Evolutionary conservation across 768 basidiomycete genomes (phyloP), one percentile per base, ranked within the genome.

Genomic region (Suillus sp.): DNA sequence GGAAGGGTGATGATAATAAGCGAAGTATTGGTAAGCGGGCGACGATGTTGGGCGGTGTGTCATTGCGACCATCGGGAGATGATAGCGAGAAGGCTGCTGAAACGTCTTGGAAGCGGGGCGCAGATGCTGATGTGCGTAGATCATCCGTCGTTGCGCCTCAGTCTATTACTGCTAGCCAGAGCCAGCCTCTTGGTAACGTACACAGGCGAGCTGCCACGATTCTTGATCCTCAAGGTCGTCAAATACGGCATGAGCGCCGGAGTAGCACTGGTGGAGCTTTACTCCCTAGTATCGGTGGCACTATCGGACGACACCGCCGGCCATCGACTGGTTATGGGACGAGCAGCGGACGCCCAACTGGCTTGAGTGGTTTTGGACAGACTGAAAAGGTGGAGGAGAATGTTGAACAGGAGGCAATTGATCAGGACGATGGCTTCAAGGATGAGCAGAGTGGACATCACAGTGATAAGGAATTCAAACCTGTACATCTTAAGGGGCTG

Each of bases 401-500:
- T 68, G 79, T 78, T 16, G 86, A 83, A 64, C 79, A 77, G 64
- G 71, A 72, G 27, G 70, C 68, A n/a, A 68, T 65, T 8, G 71
- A 72, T 40, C 73, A 73, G 32, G 84, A 82, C 62, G 83, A 82
- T 62, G 75, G 73, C n/a, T 79, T 79, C 62, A 79, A 76, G 65
- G 80, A 84, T 51, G 82, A 83, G 65, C 78, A 80, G 59, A 84
- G 84, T 63, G 73, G 81, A n/a, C 78, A 83, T 67, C 76, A 78
- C 38, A 75, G 68, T 35, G 88, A 89, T 67, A 89, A 88, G 76
- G 91, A 93, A 62, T 90, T 93, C 71, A 99, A 98, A 79, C 93
- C 97, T 1, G 88, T 98, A 53, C 96, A 93, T 78, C 78, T 99
- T 71, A 99, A 99, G 78, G 97, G 97, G 7, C 72, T 99, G 56